These are phyloP conservation scores for Trypanosoma cruzi DNA, from an alignment of 208 protist genomes.

Conservation along the genomic window DNA sequence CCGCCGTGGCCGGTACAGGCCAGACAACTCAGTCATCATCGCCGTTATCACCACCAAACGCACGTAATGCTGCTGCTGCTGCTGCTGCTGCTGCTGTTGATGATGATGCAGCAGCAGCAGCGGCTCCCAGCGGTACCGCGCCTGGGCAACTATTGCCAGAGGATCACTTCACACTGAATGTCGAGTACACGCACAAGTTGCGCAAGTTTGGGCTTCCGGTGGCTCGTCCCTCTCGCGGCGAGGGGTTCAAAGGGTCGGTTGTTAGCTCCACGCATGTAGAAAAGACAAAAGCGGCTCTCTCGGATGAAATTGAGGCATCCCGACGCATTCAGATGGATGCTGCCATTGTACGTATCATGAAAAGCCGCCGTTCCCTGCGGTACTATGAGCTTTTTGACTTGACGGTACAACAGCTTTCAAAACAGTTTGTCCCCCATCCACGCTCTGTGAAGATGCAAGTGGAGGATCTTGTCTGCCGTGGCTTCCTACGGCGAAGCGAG, in stretches of 20 bases:
- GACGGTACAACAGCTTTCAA: slow-evolving; percentile 53
- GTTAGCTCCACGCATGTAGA: not conserved
- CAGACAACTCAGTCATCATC: not conserved
- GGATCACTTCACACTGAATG: slow-evolving; percentile 58
- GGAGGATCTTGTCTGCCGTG: slow-evolving; percentile 68
- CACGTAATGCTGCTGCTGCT: not conserved
- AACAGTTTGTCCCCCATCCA: slow-evolving; percentile 49
- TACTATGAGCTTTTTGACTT: slow-evolving; percentile 57
- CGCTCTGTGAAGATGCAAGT: slow-evolving; percentile 61
- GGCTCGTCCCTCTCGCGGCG: slow-evolving; percentile 11
- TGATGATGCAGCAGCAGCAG: no score
- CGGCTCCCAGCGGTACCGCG: no score
- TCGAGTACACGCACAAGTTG: slow-evolving; percentile 47
- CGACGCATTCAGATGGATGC: slow-evolving; percentile 57
- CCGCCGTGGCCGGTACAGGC: not conserved
- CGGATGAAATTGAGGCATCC: slow-evolving; percentile 22
- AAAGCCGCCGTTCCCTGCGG: slow-evolving; percentile 47
- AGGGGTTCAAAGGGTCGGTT: not conserved
- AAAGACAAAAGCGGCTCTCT: not conserved
- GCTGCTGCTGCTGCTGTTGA: no score
- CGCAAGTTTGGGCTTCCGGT: slow-evolving; percentile 56
- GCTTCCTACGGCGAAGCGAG: slow-evolving; percentile 57
- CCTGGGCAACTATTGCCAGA: slow-evolving; percentile 25
- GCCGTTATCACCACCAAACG: not conserved
- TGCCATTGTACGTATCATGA: slow-evolving; percentile 72